Conservation (phyloP, 441 rosid species). For the Cnidoscolus chayamansa region DNA sequence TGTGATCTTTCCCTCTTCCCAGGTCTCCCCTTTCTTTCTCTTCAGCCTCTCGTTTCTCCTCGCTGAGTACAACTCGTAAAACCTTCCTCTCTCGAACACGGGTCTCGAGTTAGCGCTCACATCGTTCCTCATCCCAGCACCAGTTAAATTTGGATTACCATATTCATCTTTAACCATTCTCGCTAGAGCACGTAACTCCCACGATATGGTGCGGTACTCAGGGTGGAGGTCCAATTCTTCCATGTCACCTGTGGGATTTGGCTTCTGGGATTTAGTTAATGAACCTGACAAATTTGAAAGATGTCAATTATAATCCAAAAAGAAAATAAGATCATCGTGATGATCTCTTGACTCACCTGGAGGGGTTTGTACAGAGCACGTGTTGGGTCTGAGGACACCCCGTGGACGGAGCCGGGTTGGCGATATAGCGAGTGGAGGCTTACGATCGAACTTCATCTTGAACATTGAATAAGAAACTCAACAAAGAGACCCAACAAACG, state of each 20-base stretch:
- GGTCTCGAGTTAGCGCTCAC: conserved; percentile 30
- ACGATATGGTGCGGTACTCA: conserved; percentile 58
- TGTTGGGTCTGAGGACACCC: conserved; percentile 42
- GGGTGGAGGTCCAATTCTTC: conserved; percentile 47
- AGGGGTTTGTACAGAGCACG: conserved; percentile 50
- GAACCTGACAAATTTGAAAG: conserved; percentile 35
- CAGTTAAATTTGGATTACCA: conserved; percentile 24
- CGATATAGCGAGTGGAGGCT: conserved; percentile 75
- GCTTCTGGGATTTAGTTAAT: conserved; percentile 48
- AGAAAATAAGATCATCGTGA: not conserved
- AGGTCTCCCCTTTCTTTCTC: conserved; percentile 46
- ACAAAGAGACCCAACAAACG: not conserved
- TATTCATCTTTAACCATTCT: conserved; percentile 47
- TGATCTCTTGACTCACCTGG: conserved; percentile 38
- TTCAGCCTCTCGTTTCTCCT: conserved; percentile 77
- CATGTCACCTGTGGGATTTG: conserved; percentile 23
- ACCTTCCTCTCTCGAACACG: conserved; percentile 72
- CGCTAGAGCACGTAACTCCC: conserved; percentile 57
- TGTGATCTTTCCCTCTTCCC: conserved; percentile 27
- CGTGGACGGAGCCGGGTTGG: conserved; percentile 62
- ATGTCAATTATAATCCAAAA: not conserved
- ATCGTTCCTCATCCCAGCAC: conserved; percentile 3
- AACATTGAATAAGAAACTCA: conserved; percentile 31
- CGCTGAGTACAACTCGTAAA: conserved; percentile 75
- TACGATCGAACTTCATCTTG: conserved; percentile 48